phyloP scores from a whole-genome alignment of 2,329 filamentous ascomycete species.

The Coniella lustricola region DNA sequence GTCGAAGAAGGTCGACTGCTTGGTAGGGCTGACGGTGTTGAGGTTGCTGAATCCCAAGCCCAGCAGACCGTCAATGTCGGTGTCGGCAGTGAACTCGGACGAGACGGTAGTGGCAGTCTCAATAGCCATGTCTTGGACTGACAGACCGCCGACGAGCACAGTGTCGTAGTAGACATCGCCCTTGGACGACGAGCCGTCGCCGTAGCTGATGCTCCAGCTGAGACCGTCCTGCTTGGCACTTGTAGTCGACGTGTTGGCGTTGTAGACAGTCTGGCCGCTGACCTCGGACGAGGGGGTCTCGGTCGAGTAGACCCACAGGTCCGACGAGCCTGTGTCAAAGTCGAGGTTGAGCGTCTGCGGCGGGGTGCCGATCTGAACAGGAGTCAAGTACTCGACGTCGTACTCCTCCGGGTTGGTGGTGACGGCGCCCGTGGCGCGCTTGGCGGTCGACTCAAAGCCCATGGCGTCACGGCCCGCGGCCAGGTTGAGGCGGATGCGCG shows the following conservation, averaged over 20 bases:
- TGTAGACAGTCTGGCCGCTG: conserved; percentile 34
- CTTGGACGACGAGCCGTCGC: conserved; percentile 34
- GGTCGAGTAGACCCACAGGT: conserved; percentile 35
- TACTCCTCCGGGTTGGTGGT: conserved; percentile 24
- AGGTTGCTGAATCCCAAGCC: conserved; percentile 38
- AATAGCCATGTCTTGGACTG: conserved; percentile 35
- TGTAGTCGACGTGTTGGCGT: conserved; percentile 32
- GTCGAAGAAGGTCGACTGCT: conserved; percentile 37
- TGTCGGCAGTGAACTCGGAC: conserved; percentile 31
- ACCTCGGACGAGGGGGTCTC: conserved; percentile 21
- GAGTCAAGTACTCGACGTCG: conserved; percentile 39
- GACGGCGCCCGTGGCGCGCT: conserved; percentile 25
- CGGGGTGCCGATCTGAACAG: conserved; percentile 51
- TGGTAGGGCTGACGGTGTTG: conserved; percentile 36
- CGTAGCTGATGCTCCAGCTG: conserved; percentile 37
- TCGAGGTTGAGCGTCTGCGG: conserved; percentile 52
- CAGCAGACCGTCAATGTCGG: conserved; percentile 36
- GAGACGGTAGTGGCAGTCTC: conserved; percentile 38
- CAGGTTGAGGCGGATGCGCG: conserved; percentile 18
- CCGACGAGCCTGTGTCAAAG: conserved; percentile 62
- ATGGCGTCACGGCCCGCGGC: conserved; percentile 12
- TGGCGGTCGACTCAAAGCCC: conserved; percentile 14
- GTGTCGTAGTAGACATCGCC: conserved; percentile 39
- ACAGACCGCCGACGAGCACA: conserved; percentile 37
- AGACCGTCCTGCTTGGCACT: conserved; percentile 30